A percentile compares a stretch with the other conserved stretches of the same genome.
These are phyloP conservation scores for Fusarium sp. DNA, from an alignment of 2,329 filamentous ascomycete species.

Conservation along the genomic window DNA sequence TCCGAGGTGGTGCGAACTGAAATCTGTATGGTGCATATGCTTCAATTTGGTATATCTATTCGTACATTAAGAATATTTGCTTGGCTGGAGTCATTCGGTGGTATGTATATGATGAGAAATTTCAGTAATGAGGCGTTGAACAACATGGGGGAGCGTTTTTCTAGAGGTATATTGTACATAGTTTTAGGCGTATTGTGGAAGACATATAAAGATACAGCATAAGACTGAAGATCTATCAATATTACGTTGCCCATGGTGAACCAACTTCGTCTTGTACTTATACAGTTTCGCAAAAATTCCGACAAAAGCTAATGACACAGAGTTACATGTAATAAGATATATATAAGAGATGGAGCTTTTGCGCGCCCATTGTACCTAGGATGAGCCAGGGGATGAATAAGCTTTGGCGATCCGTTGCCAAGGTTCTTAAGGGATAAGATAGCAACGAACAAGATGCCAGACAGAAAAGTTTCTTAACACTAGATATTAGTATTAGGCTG, in stretches of 20 bases:
- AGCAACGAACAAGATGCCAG: too few relatives aligned
- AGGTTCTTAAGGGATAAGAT: too few relatives aligned
- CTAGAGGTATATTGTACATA: slow-evolving; percentile 12
- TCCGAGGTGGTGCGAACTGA: not conserved
- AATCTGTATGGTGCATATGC: not conserved
- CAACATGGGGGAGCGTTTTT: not conserved
- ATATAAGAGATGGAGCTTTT: too few relatives aligned
- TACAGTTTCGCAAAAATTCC: not conserved
- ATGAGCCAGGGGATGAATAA: too few relatives aligned
- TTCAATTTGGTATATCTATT: not conserved
- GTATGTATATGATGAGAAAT: slow-evolving; percentile 3
- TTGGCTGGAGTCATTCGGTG: not conserved
- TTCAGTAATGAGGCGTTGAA: not conserved
- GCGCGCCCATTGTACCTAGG: too few relatives aligned
- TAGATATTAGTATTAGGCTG: not conserved
- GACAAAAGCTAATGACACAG: too few relatives aligned
- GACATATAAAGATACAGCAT: not conserved
- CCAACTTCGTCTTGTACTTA: not conserved
- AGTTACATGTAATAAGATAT: too few relatives aligned
- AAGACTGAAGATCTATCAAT: not conserved
- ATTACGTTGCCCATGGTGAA: not conserved
- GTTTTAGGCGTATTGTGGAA: slow-evolving; percentile 5
- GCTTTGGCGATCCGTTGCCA: too few relatives aligned
- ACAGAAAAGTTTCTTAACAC: too few relatives aligned
- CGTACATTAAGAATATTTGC: not conserved